Evolutionary conservation across 441 rosid species (phyloP), one percentile per base, ranked within the genome.

Genomic region (Theobroma grandiflorum): DNA sequence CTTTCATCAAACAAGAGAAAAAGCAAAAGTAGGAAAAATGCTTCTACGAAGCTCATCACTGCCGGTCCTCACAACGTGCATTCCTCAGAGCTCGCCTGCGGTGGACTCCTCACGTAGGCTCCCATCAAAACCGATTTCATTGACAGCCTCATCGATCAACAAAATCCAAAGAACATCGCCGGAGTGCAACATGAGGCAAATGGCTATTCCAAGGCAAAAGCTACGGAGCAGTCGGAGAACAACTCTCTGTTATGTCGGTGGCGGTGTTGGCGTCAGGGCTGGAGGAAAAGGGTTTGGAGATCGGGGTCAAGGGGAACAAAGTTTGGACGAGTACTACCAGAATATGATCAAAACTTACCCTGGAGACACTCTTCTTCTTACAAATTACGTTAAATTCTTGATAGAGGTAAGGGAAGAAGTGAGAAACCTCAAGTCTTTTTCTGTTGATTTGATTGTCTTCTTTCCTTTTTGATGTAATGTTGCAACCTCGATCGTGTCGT

Each of bases 341-440:
- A 87, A 84, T 45, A 90, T 91, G 94, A 91, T 94, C 9, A 61
- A 82, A 62, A 84, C 81, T 10, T 85, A 86, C 80, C 93, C 97
- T 5, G 91, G 87, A 0, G 91, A 90, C 43, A 80, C 85, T 77
- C 90, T 90, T 50, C 84, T 94, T 74, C 98, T 94, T 15, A 82
- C 89, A 6, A 94, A 94, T 79, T 94, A 94, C 62, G 92, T 97
- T 40, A 92, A 87, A 79, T 94, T 87, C 88, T 88, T 94, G 84
- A 92, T 88, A 84, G 98, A 91, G 88, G 96, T 89, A 75, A 40
- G 12, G 2, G 12, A 15, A 2, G 31, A 40, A 18, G 0, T 38
- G 37, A 45, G 1, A 43, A 5, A 16, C 71, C 45, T 0, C 10
- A 49, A 10, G 6, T n/a, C 16, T 33, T 57, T 57, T 53, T 14